Evolutionary conservation across 345 rosid genomes (phyloP).

Genomic region (Syzygium aromaticum): DNA sequence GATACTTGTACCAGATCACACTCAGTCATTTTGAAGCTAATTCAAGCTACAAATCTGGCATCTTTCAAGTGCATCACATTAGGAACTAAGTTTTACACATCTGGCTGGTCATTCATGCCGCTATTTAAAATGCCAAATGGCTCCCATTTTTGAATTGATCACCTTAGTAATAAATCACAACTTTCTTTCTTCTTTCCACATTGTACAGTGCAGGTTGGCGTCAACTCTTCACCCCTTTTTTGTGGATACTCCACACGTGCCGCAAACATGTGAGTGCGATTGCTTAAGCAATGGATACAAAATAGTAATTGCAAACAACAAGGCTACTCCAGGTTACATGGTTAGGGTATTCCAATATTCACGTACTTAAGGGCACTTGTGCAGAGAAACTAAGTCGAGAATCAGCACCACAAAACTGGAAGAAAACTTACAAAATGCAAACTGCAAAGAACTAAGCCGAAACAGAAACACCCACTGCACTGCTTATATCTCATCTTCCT

Average conservation of each 20-base stretch:
- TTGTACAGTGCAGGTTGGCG: neutral
- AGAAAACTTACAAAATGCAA: neutral
- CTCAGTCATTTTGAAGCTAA: neutral
- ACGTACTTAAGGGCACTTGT: neutral
- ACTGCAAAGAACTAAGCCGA: neutral
- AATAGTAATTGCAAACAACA: neutral
- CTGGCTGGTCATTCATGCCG: neutral
- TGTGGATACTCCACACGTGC: neutral
- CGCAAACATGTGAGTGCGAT: neutral
- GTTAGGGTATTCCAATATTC: neutral
- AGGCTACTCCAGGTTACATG: neutral
- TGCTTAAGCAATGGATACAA: neutral
- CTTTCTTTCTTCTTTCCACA: neutral
- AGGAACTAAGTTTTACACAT: neutral
- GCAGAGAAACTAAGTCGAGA: neutral
- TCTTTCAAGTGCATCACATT: neutral
- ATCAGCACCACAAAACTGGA: neutral
- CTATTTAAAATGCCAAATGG: neutral
- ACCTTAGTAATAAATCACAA: neutral
- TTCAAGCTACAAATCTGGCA: neutral
- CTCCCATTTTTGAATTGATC: neutral
- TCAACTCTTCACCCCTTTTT: neutral
- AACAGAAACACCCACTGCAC: neutral
- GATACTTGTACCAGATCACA: neutral
- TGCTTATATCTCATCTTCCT: conserved; percentile 67